phyloP scores from a whole-genome alignment of 345 rosid species.

The Mangifera indica region DNA sequence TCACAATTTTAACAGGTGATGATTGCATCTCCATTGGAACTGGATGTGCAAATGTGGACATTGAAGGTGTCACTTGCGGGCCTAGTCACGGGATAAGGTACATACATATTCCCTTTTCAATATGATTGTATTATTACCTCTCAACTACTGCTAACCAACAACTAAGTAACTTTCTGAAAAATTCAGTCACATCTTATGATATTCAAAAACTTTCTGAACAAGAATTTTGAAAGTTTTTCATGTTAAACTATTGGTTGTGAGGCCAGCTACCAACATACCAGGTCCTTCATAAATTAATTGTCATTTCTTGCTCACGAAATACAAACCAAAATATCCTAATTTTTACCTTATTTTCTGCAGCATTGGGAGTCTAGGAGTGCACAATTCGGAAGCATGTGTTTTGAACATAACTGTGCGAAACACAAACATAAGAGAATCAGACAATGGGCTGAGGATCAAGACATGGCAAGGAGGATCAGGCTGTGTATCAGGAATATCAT shows the following conservation, averaged over 20 bases:
- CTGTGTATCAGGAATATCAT: conserved; percentile 57
- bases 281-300: no score
- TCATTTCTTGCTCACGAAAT: no score
- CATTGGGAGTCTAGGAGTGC: conserved; percentile 93
- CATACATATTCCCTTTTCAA: neutral
- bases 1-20: conserved; percentile 48
- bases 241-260: neutral
- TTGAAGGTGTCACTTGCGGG: conserved; percentile 76
- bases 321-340: no score
- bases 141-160: neutral
- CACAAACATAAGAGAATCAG: conserved; percentile 66
- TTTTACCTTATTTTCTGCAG: conserved; percentile 33
- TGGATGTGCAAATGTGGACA: conserved; percentile 67
- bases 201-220: neutral
- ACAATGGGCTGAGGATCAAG: conserved; percentile 89
- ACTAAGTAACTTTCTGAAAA: neutral
- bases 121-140: neutral
- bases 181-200: conserved; percentile 10
- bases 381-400: conserved; percentile 92
- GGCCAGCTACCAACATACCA: no score
- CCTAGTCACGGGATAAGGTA: conserved; percentile 96
- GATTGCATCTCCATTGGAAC: conserved; percentile 87
- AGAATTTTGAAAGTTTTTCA: neutral
- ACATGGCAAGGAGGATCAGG: conserved; percentile 99
- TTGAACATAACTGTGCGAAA: conserved; percentile 80